Evolutionary conservation across 176 grass and related monocot species (phyloP).

Genomic region (Elaeis guineensis): DNA sequence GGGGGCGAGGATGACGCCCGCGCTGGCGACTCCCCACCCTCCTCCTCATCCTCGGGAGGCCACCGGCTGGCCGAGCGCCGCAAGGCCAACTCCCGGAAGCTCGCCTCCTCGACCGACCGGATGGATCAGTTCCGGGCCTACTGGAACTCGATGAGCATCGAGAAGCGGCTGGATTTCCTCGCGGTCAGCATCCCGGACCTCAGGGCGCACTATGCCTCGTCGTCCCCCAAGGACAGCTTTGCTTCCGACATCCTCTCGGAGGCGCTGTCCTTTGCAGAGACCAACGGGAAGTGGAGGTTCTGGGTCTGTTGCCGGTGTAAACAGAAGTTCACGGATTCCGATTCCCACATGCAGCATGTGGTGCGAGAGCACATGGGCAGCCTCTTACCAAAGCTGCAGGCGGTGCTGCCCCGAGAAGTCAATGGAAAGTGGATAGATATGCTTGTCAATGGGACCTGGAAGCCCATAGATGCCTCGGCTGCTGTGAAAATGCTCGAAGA

Average conservation of each 20-base stretch:
- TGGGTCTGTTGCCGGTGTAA: conserved; percentile 53
- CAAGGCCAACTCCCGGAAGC: conserved; percentile 46
- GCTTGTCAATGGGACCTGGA: conserved; percentile 61
- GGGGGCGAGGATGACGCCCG: conserved; percentile 42
- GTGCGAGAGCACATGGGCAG: conserved; percentile 35
- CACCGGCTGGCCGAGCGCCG: conserved; percentile 42
- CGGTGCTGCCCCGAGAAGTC: conserved; percentile 54
- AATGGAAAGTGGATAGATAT: conserved; percentile 47
- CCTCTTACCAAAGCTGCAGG: conserved; percentile 25
- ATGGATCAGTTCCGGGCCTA: conserved; percentile 65
- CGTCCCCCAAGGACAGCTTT: conserved; percentile 19
- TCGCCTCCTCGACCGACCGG: conserved; percentile 20
- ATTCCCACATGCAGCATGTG: conserved; percentile 33
- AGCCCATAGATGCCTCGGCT: conserved; percentile 47
- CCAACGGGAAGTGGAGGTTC: conserved; percentile 53
- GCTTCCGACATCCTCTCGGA: conserved; percentile 38
- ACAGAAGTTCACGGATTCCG: conserved; percentile 32
- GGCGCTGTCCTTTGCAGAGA: conserved; percentile 29
- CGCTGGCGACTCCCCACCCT: conserved; percentile 29
- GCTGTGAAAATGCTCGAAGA: conserved; percentile 51
- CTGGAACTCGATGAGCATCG: conserved; percentile 40
- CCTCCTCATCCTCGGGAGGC: neutral
- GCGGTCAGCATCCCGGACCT: conserved; percentile 51
- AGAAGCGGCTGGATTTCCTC: conserved; percentile 43
- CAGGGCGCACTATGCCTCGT: conserved; percentile 35